Base-by-base conservation (phyloP, 495 filamentous ascomycete species). In the Penicillium manginii region DNA sequence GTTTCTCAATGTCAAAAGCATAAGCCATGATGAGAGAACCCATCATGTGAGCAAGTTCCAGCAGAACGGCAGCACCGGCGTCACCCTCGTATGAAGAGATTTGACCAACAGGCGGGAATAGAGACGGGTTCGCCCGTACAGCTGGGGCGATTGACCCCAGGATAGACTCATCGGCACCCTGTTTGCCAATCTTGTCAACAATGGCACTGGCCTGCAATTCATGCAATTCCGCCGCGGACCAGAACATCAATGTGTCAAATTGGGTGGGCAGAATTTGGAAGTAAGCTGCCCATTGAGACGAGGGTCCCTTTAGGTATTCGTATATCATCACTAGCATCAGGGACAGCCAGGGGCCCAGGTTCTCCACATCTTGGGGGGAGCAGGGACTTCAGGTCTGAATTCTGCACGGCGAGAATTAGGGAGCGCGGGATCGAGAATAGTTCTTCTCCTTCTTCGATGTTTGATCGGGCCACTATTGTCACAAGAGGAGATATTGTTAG, bases 211-310 rank as follows among this genome's bases (percentile, higher is more conserved):
- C 90, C 71, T 92, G 89, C 19, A 97, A 83, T 62, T 90, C 81
- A 3, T 73, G 69, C 15, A 97, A 76, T 71, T 97, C 92, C 0
- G 74, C 68, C 7, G 80, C 67, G 2, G 86, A 82, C 93, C 93
- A 98, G 75, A 93, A 97, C 84, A 97, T 96, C 62, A 94, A 79
- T 2, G 91, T 96, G 71, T 96, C 83, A 60, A 98, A 96, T 18
- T 81, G 67, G n/a, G 67, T 64, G 0, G 92, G 93, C 12, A 98
- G 78, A 40, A 97, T 78, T n/a, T 83, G 79, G 59, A 97, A 84
- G 75, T 98, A 98, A 0, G 86, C 84, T 22, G 81, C 82, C 93
- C 92, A 98, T 35, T 65, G 68, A 2, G 91, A 94, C 1, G 75
- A 67, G 0, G 76, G 68, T 5, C 87, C 84, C 33, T 76, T 80